Percentiles rank a stretch among this genome's conserved stretches.
Conservation (phyloP, 768 basidiomycete genomes). For the Rhizopogon sp. region DNA sequence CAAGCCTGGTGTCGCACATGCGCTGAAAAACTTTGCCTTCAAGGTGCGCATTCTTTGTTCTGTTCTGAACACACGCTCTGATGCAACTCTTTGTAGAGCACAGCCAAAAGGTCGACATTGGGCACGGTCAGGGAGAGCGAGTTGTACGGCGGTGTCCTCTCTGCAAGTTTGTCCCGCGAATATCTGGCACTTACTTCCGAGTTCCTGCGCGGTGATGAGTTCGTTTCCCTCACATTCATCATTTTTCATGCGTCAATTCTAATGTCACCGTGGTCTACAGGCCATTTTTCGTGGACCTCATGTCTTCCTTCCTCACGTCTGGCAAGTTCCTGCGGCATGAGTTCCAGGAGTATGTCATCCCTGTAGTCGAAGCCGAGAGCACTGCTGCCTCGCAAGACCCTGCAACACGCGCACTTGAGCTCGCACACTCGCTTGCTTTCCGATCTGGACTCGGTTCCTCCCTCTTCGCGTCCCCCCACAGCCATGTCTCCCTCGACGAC, state of each 20-base stretch:
- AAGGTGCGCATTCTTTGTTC: slow-evolving; percentile 57
- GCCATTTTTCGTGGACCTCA: slow-evolving; percentile 83
- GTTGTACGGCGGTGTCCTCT: slow-evolving; percentile 88
- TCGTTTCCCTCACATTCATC: slow-evolving; percentile 32
- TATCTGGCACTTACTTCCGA: slow-evolving; percentile 92
- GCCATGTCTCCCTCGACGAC: slow-evolving; percentile 57
- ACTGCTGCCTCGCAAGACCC: slow-evolving; percentile 56
- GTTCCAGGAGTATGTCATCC: slow-evolving; percentile 69
- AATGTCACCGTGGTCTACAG: slow-evolving; percentile 32
- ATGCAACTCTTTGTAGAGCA: slow-evolving; percentile 56
- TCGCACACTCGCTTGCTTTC: slow-evolving; percentile 90
- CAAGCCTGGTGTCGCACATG: slow-evolving; percentile 87
- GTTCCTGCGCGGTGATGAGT: slow-evolving; percentile 96
- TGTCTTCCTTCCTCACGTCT: slow-evolving; percentile 79
- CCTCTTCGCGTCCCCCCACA: slow-evolving; percentile 75
- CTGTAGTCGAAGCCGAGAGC: slow-evolving; percentile 67
- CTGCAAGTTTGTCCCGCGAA: slow-evolving; percentile 79
- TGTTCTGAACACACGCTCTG: not conserved
- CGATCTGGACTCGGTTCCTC: slow-evolving; percentile 90
- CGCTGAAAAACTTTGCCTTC: slow-evolving; percentile 97
- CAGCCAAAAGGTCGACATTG: slow-evolving; percentile 78
- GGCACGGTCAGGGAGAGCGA: slow-evolving; percentile 90
- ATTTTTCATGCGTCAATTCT: not conserved
- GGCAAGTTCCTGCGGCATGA: slow-evolving; percentile 79
- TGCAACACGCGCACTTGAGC: slow-evolving; percentile 70